These are phyloP conservation scores for Parsonsia alboflavescens DNA, from an alignment of 257 asterid species.

Conservation along the genomic window DNA sequence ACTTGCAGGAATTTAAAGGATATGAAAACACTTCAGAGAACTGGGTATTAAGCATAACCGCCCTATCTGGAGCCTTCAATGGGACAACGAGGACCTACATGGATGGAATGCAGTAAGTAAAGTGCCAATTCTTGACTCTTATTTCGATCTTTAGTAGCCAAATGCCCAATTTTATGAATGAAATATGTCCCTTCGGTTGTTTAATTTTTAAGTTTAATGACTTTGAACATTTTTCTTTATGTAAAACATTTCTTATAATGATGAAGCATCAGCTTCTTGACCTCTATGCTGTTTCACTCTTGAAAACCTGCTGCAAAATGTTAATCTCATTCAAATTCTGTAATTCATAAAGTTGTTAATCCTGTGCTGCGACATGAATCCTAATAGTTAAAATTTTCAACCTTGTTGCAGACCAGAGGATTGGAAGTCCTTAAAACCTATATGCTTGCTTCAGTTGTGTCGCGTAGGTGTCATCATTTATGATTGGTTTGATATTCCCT, in stretches of 20 bases:
- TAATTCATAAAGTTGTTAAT: background rate
- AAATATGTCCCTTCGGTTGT: background rate
- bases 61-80: constrained; percentile 95
- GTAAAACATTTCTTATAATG: background rate
- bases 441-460: constrained; percentile 75
- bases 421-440: constrained; percentile 71
- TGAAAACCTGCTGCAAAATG: background rate
- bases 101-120: constrained; percentile 90
- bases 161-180: background rate
- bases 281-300: background rate
- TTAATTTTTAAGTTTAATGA: background rate
- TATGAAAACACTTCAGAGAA: constrained; percentile 63
- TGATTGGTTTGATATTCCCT: constrained; percentile 82
- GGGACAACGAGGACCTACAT: constrained; percentile 89
- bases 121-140: background rate
- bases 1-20: constrained; percentile 69
- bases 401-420: constrained; percentile 65
- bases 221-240: background rate
- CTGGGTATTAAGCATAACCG: constrained; percentile 85
- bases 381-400: background rate
- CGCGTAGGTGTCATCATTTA: constrained; percentile 80
- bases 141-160: background rate
- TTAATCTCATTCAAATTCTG: background rate
- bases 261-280: background rate
- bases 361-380: background rate